Evolutionary conservation across 2,329 filamentous ascomycete genomes (phyloP).

Genomic region (Pleoardoris graminearum): DNA sequence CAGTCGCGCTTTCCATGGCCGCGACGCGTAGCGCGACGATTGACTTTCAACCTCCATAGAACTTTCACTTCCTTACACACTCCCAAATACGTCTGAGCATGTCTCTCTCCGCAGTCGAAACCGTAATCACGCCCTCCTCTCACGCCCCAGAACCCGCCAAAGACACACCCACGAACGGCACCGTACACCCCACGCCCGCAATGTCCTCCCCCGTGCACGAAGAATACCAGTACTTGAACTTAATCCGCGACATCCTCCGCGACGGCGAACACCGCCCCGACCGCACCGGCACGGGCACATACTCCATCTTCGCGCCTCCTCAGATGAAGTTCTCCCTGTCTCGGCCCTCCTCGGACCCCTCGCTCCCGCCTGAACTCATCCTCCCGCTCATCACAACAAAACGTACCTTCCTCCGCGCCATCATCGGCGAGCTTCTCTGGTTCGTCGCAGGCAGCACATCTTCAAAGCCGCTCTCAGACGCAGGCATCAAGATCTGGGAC

Average conservation of each 20-base stretch:
- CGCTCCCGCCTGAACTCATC: conserved; percentile 59
- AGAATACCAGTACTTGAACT: conserved; percentile 90
- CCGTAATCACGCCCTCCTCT: conserved; percentile 25
- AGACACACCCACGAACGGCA: conserved; percentile 16
- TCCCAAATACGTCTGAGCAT: conserved; percentile 18
- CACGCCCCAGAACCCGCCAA: conserved; percentile 21
- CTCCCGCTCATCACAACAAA: conserved; percentile 96
- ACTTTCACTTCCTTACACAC: background rate
- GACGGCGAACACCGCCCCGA: conserved; percentile 88
- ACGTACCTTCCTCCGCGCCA: conserved; percentile 88
- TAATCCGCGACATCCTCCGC: conserved; percentile 82
- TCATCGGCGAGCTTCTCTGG: conserved; percentile 93
- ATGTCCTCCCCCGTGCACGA: conserved; percentile 61
- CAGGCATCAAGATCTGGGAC: conserved; percentile 96
- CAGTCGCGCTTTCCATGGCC: conserved; percentile 35
- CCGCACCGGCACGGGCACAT: conserved; percentile 89
- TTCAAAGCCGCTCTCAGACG: conserved; percentile 72
- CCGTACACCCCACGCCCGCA: conserved; percentile 9
- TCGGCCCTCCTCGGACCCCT: conserved; percentile 49
- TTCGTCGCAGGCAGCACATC: conserved; percentile 87
- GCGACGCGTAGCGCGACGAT: conserved; percentile 30
- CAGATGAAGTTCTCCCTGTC: conserved; percentile 87
- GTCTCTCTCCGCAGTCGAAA: conserved; percentile 33
- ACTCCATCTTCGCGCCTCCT: conserved; percentile 82
- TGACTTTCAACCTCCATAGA: background rate